Percentiles rank a stretch among this genome's conserved stretches.
phyloP scores from a whole-genome alignment of 1,139 yeast species.

The Debaryomycetaceae sp. region DNA sequence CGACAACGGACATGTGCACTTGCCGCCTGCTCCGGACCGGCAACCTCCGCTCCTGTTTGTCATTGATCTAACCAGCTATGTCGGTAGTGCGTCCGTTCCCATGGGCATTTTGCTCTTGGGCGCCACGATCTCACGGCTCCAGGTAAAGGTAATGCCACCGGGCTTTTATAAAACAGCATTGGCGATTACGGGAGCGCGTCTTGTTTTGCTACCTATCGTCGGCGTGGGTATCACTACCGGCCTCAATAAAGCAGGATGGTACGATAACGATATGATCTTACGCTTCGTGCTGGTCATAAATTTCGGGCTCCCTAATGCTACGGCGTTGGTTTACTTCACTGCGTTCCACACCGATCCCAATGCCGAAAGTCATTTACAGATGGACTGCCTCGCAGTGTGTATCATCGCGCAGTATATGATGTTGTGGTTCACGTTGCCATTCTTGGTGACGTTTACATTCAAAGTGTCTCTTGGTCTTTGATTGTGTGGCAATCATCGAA shows the following conservation, averaged over 20 bases:
- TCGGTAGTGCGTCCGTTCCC: constrained; percentile 87
- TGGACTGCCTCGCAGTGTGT: constrained; percentile 73
- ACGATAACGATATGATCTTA: constrained; percentile 36
- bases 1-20: constrained; percentile 11
- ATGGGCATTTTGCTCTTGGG: constrained; percentile 74
- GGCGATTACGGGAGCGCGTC: constrained; percentile 22
- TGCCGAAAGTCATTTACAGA: constrained; percentile 52
- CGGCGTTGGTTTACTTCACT: constrained; percentile 72
- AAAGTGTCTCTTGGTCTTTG: constrained; percentile 26
- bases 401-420: constrained; percentile 59
- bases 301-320: constrained; percentile 79
- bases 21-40: constrained; percentile 69
- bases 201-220: constrained; percentile 30
- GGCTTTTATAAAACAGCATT: constrained; percentile 61
- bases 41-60: constrained; percentile 75
- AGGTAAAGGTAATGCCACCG: constrained; percentile 45
- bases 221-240: constrained; percentile 39
- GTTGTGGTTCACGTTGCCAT: constrained; percentile 53
- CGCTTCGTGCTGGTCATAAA: constrained; percentile 65
- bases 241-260: constrained; percentile 34
- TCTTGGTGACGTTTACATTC: constrained; percentile 48
- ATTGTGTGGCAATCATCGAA: too few relatives aligned
- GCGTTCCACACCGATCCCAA: constrained; percentile 69
- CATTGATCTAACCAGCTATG: constrained; percentile 67
- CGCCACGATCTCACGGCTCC: constrained; percentile 71